Base-by-base conservation (phyloP, 1,284 basidiomycete genomes). In the Apiotrichum mycotoxinovorans region DNA sequence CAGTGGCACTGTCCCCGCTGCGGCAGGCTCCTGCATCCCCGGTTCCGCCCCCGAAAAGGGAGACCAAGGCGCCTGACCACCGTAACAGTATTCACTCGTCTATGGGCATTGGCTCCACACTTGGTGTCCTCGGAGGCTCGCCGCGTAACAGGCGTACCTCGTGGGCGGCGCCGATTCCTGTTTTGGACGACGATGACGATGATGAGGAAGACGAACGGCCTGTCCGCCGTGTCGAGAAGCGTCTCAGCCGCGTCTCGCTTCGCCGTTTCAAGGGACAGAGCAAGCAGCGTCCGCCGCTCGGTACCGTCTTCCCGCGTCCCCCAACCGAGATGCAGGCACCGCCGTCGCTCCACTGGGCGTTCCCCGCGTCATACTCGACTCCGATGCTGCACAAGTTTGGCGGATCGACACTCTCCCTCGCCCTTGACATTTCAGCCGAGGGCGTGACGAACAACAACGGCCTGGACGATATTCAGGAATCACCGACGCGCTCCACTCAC, bases 341-440 rank as follows among this genome's bases (percentile, higher is more conserved):
- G 11, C 56, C 62, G 2, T 51, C 58, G 43, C 62, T 60, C 20
- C 62, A 63, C 54, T 63, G 62, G 62, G 58, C 62, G 14, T 56
- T 60, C 54, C 58, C 62, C 2, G 54, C 49, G n/a, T 63, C 58
- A 23, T 57, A 57, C 55, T 63, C 62, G 48, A 63, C 58, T 40
- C 58, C 58, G 5, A 51, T 58, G 55, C 58, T 63, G 20, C 53
- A 63, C 58, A 60, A 60, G 54, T 58, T 63, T 44, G 62, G 62
- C 23, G 60, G 60, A 3, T 62, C 60, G 34, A 62, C 60, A 5
- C 54, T 62, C 14, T 54, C 51, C 14, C 58, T 63, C 18, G 62
- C 58, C 0, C 51, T 63, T 9, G 62, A 60, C 51, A 58, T 58
- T 20, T 44, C 42, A 18, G 54, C 52, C 27, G 52, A 57, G 17